Evolutionary conservation across 805 yeast genomes (phyloP).

Genomic region (Candida tammaniensis): DNA sequence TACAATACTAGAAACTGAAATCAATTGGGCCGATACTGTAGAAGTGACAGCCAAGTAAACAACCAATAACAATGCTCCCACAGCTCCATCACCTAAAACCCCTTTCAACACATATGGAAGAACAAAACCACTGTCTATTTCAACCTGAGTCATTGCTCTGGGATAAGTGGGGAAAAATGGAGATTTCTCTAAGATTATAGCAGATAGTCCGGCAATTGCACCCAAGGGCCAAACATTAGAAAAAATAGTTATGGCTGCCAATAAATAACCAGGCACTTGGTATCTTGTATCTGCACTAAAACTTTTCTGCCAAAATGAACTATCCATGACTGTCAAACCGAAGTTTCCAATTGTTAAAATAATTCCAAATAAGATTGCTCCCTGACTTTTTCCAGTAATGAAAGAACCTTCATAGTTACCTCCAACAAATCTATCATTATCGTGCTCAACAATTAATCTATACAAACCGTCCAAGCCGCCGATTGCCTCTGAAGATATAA

Average conservation of each 20-base stretch:
- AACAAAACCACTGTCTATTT: slow-evolving; percentile 29
- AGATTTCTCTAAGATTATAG: slow-evolving; percentile 23
- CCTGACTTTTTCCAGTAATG: slow-evolving; percentile 35
- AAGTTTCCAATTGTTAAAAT: slow-evolving; percentile 34
- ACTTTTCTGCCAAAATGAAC: slow-evolving; percentile 41
- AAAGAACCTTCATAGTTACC: slow-evolving; percentile 35
- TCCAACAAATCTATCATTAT: slow-evolving; percentile 20
- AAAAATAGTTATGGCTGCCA: slow-evolving; percentile 30
- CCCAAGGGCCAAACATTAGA: slow-evolving; percentile 38
- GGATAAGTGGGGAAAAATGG: slow-evolving; percentile 32
- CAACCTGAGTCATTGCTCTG: slow-evolving; percentile 23
- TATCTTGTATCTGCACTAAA: slow-evolving; percentile 34
- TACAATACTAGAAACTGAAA: slow-evolving; percentile 38
- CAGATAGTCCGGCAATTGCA: slow-evolving; percentile 31
- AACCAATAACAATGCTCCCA: slow-evolving; percentile 30
- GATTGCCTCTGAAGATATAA: slow-evolving; percentile 22
- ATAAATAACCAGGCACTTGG: slow-evolving; percentile 35
- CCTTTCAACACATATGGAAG: slow-evolving; percentile 29
- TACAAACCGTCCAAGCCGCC: slow-evolving; percentile 29
- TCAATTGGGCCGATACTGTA: slow-evolving; percentile 40
- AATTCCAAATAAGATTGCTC: slow-evolving; percentile 33
- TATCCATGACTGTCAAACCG: slow-evolving; percentile 37
- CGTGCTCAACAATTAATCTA: slow-evolving; percentile 18
- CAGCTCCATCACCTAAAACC: slow-evolving; percentile 28
- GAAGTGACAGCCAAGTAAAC: slow-evolving; percentile 41